Evolutionary conservation across 768 basidiomycete genomes (phyloP).

Genomic region (Boletus subparvulus): DNA sequence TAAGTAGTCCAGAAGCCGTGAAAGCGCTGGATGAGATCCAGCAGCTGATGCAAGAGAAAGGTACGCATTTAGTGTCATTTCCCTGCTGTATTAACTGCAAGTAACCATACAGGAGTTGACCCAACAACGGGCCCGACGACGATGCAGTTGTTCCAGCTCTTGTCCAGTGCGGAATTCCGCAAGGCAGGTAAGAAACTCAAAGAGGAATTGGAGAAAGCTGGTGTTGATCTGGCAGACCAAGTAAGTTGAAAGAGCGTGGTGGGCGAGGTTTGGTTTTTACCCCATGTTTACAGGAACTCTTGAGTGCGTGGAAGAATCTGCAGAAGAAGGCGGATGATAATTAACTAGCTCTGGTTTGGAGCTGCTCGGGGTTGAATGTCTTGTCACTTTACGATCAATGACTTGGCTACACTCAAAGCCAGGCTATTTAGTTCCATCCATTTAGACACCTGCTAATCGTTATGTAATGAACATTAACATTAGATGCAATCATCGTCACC

Average conservation of each 20-base stretch:
- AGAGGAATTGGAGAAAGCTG: constrained; percentile 55
- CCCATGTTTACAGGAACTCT: constrained; percentile 40
- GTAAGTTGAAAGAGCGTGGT: constrained; percentile 34
- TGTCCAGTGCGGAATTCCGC: constrained; percentile 52
- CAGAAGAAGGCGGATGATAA: constrained; percentile 28
- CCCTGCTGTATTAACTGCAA: not conserved
- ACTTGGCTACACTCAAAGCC: not conserved
- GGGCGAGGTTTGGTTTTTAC: not conserved
- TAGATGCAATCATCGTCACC: constrained; percentile 16
- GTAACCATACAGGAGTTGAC: constrained; percentile 45
- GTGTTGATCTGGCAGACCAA: constrained; percentile 55
- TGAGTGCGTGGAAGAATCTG: constrained; percentile 39
- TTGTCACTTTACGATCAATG: not conserved
- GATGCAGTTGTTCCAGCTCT: constrained; percentile 54
- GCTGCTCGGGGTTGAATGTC: not conserved
- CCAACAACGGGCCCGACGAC: constrained; percentile 46
- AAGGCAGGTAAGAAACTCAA: constrained; percentile 44
- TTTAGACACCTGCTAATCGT: not conserved
- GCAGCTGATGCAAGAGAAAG: constrained; percentile 48
- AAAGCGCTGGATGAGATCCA: constrained; percentile 46
- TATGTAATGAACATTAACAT: constrained; percentile 7
- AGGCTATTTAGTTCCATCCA: not conserved
- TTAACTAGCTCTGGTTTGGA: constrained; percentile 6
- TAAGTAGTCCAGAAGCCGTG: constrained; percentile 50
- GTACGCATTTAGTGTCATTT: constrained; percentile 25